Base-by-base conservation (phyloP, 2,329 filamentous ascomycete genomes). In the Paraphoma sp. region DNA sequence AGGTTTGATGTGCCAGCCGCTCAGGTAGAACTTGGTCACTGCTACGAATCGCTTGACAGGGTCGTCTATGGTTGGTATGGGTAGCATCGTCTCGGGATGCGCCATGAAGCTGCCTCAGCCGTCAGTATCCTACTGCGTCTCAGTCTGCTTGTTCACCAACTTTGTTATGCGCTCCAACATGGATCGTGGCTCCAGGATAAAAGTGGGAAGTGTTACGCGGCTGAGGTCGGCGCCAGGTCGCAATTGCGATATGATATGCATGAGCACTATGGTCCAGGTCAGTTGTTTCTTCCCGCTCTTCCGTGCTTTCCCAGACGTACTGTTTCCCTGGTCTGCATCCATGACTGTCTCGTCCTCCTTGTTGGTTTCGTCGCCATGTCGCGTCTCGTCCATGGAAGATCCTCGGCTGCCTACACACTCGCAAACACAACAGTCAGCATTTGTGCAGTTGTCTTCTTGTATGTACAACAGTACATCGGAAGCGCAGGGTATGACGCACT, bases 81-180 rank as follows among this genome's bases (percentile, higher is more conserved):
- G 89, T 4, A 99, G 87, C 31, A 99, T 88, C 72, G 93, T 96
- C 79, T 99, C 95, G 41, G 95, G 95, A 75, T 99, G 95, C 69
- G 94, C 96, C 95, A 99, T 99, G 84, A 99, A 99, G 83, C 93
- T 97, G 74, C 57, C 44, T 50, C 36, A 41, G 43, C 49, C 30
- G 68, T 75, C 49, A 69, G 62, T 54, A 54, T 48, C 33, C n/a
- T 12, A 16, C 14, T 17, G 11, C 14, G 30, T 31, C 10, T 7
- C 9, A 2, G 28, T 28, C 16, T 9, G n/a, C 28, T n/a, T 10
- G n/a, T 14, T 14, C 42, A 81, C 87, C 65, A 82, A 97, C 93
- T 99, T 99, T 72, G 95, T 99, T 76, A 99, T 99, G 69, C 95
- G 88, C 80, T 99, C 95, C 69, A 99, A 82, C 95, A 99, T 99